These are phyloP conservation scores for Talaromyces adpressus DNA, from an alignment of 495 filamentous ascomycete species.

Conservation along the genomic window DNA sequence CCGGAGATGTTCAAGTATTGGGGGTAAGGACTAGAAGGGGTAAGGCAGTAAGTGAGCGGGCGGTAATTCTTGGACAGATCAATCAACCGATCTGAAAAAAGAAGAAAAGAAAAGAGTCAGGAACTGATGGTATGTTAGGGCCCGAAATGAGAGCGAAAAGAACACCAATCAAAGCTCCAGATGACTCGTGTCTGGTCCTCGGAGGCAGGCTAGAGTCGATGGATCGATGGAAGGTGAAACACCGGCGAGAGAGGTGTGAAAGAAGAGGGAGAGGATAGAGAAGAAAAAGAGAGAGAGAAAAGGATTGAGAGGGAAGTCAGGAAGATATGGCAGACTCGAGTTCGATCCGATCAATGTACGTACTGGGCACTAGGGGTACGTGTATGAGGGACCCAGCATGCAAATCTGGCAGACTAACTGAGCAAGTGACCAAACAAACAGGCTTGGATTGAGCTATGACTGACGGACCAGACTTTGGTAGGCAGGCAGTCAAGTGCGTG, in stretches of 20 bases:
- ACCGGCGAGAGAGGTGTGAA: constrained; percentile 12
- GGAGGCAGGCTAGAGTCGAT: not conserved
- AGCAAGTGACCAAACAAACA: not conserved
- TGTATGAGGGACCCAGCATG: not conserved
- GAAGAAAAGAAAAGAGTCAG: not conserved
- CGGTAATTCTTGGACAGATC: not conserved
- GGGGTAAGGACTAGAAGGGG: not conserved
- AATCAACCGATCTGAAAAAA: not conserved
- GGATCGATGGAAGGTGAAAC: not conserved
- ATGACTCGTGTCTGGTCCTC: not conserved
- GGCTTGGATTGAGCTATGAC: not conserved
- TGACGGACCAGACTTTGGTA: not conserved
- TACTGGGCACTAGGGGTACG: not conserved
- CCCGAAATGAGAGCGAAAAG: constrained; percentile 15
- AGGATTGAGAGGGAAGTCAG: constrained; percentile 9
- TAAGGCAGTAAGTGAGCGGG: not conserved
- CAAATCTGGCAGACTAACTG: not conserved
- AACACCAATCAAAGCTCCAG: constrained; percentile 6
- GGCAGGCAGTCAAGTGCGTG: not conserved
- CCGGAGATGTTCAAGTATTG: not conserved
- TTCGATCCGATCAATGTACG: not conserved
- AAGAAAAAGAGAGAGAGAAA: constrained; percentile 12
- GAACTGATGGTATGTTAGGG: constrained; percentile 31
- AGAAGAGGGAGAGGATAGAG: not conserved
- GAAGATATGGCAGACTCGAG: constrained; percentile 4